Conservation (phyloP, 73 alveolate species). For the Tetrahymena elliotti region DNA sequence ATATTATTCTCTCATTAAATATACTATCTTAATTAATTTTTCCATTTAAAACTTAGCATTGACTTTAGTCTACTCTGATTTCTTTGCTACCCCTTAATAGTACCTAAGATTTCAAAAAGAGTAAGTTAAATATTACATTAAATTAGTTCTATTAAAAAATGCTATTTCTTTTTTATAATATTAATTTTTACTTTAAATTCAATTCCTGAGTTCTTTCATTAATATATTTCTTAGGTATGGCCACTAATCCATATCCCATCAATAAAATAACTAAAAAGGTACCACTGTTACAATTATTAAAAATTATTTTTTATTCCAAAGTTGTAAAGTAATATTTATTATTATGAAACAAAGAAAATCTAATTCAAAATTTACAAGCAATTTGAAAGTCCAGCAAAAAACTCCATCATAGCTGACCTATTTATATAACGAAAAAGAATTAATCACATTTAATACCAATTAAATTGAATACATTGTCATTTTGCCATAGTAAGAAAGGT, state of each 20-base stretch:
- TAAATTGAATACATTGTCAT: not conserved
- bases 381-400: slow-evolving; percentile 18
- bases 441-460: not conserved
- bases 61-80: not conserved
- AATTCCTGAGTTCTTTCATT: slow-evolving; percentile 3
- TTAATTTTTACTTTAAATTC: not conserved
- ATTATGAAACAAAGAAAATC: not conserved
- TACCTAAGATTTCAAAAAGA: not conserved
- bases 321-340: not conserved
- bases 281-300: slow-evolving; percentile 2
- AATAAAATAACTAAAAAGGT: slow-evolving; percentile 18
- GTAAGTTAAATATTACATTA: not conserved
- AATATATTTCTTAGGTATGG: slow-evolving; percentile 33
- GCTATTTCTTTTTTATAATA: not conserved
- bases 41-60: not conserved
- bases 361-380: not conserved
- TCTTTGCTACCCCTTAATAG: not conserved
- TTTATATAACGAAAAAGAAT: not conserved
- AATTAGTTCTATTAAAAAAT: not conserved
- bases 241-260: slow-evolving; percentile 38
- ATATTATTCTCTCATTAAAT: not conserved
- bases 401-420: slow-evolving; percentile 7
- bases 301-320: not conserved
- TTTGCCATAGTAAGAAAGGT: slow-evolving; percentile 9
- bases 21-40: not conserved